Evolutionary conservation across 163 green algal genomes (phyloP).

Genomic region (Scenedesmus sp.): DNA sequence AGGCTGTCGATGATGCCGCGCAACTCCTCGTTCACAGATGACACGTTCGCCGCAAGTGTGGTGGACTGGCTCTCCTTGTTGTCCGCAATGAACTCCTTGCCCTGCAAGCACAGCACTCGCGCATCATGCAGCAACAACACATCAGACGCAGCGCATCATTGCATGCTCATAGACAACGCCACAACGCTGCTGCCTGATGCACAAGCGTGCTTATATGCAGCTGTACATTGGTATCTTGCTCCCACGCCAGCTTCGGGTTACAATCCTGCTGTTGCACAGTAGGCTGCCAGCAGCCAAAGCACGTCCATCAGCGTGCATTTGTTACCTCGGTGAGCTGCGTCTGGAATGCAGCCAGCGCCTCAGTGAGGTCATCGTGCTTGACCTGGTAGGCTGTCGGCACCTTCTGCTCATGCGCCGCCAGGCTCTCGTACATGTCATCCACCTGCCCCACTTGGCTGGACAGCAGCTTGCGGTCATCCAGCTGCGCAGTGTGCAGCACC

Average conservation of each 20-base stretch:
- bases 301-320: not conserved
- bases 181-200: too few relatives aligned
- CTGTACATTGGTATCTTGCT: too few relatives aligned
- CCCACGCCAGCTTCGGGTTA: too few relatives aligned
- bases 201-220: too few relatives aligned
- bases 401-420: constrained; percentile 87
- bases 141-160: not conserved
- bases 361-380: constrained; percentile 77
- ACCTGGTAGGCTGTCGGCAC: constrained; percentile 77
- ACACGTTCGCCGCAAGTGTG: constrained; percentile 63
- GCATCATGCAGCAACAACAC: not conserved
- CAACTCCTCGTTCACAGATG: constrained; percentile 75
- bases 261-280: not conserved
- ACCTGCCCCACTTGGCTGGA: constrained; percentile 60
- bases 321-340: constrained; percentile 56
- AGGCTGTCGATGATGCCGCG: constrained; percentile 64
- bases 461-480: constrained; percentile 54
- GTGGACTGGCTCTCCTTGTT: constrained; percentile 74
- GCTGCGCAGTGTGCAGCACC: constrained; percentile 50
- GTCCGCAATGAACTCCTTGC: constrained; percentile 82
- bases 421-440: constrained; percentile 92
- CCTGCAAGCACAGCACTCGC: not conserved
- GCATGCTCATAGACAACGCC: too few relatives aligned
- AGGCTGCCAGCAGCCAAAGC: not conserved
- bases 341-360: constrained; percentile 60